phyloP scores from a whole-genome alignment of 176 grass and related monocot species.

The Zea luxurians region DNA sequence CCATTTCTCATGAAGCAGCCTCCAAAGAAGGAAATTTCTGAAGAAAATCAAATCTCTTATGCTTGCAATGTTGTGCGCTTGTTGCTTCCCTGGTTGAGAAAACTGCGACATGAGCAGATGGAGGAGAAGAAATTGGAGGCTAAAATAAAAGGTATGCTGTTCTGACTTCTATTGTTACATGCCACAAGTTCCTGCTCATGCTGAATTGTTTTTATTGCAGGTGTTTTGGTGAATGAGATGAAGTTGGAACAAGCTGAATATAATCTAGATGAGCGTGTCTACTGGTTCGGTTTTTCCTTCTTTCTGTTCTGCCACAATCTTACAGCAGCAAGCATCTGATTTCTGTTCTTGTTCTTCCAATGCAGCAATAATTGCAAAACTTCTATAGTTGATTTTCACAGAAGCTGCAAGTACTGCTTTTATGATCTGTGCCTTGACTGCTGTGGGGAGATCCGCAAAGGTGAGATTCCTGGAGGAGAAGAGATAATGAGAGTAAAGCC shows the following conservation, averaged over 20 bases:
- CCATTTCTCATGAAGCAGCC: constrained; percentile 43
- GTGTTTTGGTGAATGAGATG: constrained; percentile 38
- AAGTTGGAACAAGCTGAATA: constrained; percentile 46
- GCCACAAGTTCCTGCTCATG: background rate
- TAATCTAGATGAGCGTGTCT: constrained; percentile 51
- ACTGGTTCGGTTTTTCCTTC: constrained; percentile 45
- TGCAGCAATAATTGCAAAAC: constrained; percentile 66
- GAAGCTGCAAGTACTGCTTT: constrained; percentile 49
- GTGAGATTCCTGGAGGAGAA: constrained; percentile 47
- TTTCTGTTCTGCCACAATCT: background rate
- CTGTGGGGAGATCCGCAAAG: constrained; percentile 55
- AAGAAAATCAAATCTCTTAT: constrained; percentile 45
- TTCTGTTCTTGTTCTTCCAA: background rate
- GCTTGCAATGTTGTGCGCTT: constrained; percentile 40
- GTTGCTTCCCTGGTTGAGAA: constrained; percentile 66
- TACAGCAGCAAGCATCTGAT: constrained; percentile 1
- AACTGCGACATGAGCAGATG: constrained; percentile 47
- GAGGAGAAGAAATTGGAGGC: constrained; percentile 64
- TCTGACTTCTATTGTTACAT: background rate
- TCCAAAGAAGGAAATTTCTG: constrained; percentile 45
- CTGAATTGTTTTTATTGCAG: constrained; percentile 16
- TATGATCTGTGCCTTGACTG: constrained; percentile 63
- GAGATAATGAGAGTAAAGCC: background rate
- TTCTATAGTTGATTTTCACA: constrained; percentile 67
- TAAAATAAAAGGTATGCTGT: constrained; percentile 55